phyloP scores from a whole-genome alignment of 331 rosid species.

The Pyrus hybrid region DNA sequence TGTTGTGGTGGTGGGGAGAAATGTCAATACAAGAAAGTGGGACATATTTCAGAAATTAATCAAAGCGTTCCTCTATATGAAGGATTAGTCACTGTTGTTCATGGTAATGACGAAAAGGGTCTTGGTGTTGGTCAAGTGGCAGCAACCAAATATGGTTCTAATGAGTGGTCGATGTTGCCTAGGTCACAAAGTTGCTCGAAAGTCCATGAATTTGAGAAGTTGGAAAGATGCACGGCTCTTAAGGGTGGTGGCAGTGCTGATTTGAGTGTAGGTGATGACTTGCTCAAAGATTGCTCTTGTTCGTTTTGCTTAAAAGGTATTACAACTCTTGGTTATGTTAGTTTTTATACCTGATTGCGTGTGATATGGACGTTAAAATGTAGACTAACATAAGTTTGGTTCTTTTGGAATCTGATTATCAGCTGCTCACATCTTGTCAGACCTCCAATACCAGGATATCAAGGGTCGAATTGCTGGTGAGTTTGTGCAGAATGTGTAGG shows the following conservation, averaged over 20 bases:
- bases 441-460: slow-evolving; percentile 84
- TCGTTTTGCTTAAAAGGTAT: slow-evolving; percentile 85
- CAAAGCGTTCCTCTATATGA: slow-evolving; percentile 9
- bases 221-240: slow-evolving; percentile 54
- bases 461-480: slow-evolving; percentile 78
- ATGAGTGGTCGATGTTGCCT: slow-evolving; percentile 22
- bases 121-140: slow-evolving; percentile 11
- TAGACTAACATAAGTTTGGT: slow-evolving; percentile 10
- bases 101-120: slow-evolving; percentile 23
- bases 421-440: slow-evolving; percentile 87
- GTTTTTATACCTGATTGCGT: background rate
- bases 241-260: slow-evolving; percentile 20
- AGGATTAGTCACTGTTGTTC: slow-evolving; percentile 15
- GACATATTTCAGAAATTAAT: slow-evolving; percentile 11
- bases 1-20: slow-evolving; percentile 8
- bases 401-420: slow-evolving; percentile 14
- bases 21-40: slow-evolving; percentile 6
- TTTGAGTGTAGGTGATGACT: slow-evolving; percentile 21
- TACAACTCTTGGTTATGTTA: background rate
- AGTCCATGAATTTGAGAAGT: slow-evolving; percentile 34
- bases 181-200: slow-evolving; percentile 28
- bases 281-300: slow-evolving; percentile 58
- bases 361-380: background rate
- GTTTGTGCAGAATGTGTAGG: background rate
- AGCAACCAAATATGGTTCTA: slow-evolving; percentile 8